Percentiles rank a stretch among this genome's conserved stretches.
Conservation (phyloP, 2,329 filamentous ascomycete species). For the Trichothecium roseum region DNA sequence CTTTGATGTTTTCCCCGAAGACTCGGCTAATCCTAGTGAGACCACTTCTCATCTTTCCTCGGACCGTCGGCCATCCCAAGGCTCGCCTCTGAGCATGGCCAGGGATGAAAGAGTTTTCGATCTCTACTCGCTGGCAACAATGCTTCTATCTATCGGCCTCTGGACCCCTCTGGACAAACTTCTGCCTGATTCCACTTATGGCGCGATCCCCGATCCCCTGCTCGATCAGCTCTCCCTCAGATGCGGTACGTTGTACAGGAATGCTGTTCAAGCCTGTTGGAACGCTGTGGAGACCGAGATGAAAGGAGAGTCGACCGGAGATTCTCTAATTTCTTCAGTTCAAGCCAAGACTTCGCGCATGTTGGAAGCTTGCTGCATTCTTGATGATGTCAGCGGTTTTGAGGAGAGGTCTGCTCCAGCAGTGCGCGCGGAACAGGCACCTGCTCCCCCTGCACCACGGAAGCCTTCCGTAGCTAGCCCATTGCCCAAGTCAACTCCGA, state of each 20-base stretch:
- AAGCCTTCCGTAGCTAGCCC: too few relatives aligned
- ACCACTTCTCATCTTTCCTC: slow-evolving; percentile 31
- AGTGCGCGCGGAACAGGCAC: too few relatives aligned
- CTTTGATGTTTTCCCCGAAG: slow-evolving; percentile 56
- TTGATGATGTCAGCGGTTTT: slow-evolving; percentile 48
- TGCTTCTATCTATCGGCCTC: slow-evolving; percentile 64
- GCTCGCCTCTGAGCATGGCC: slow-evolving; percentile 36
- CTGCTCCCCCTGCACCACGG: too few relatives aligned
- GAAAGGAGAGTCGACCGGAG: slow-evolving; percentile 31
- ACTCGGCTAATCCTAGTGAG: slow-evolving; percentile 5
- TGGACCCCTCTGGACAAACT: slow-evolving; percentile 58
- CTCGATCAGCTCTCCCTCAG: slow-evolving; percentile 53
- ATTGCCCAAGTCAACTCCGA: too few relatives aligned
- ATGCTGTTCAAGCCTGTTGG: slow-evolving; percentile 63
- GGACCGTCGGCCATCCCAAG: slow-evolving; percentile 40
- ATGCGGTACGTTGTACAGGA: slow-evolving; percentile 67
- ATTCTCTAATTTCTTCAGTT: slow-evolving; percentile 41
- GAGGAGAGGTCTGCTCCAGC: slow-evolving; percentile 28
- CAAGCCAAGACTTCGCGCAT: slow-evolving; percentile 47
- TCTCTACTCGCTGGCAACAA: slow-evolving; percentile 62
- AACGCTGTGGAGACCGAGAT: slow-evolving; percentile 56
- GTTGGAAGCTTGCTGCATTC: slow-evolving; percentile 48
- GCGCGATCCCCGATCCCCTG: slow-evolving; percentile 49
- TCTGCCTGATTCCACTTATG: slow-evolving; percentile 26
- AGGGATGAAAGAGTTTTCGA: slow-evolving; percentile 52